phyloP scores from a whole-genome alignment of 805 yeast species.

The Torulaspora gathmanii region DNA sequence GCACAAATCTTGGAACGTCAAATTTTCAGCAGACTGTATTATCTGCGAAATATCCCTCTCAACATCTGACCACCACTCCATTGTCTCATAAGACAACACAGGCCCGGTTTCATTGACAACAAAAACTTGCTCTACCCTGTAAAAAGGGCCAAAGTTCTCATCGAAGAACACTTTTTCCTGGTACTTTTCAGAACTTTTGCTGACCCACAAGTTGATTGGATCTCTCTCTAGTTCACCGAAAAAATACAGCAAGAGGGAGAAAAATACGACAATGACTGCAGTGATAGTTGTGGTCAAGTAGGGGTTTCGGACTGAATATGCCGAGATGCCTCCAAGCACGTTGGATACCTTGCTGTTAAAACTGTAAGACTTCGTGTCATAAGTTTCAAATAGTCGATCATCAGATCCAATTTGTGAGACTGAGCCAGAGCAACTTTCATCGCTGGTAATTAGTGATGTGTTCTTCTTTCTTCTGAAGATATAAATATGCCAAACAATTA shows the following conservation, averaged over 20 bases:
- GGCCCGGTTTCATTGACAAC: conserved; percentile 64
- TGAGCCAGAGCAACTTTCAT: conserved; percentile 6
- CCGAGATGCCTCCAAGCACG: conserved; percentile 50
- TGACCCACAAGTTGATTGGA: conserved; percentile 88
- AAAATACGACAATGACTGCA: conserved; percentile 30
- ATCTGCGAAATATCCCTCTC: conserved; percentile 50
- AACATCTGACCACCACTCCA: conserved; percentile 86
- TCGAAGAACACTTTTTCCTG: conserved; percentile 68
- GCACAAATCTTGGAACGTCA: conserved; percentile 61
- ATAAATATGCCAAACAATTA: conserved; percentile 25
- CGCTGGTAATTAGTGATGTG: conserved; percentile 26
- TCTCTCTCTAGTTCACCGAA: conserved; percentile 62
- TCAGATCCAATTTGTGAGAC: conserved; percentile 14
- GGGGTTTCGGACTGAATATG: conserved; percentile 60
- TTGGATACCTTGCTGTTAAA: conserved; percentile 17
- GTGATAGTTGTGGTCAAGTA: conserved; percentile 45
- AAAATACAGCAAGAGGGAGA: conserved; percentile 39
- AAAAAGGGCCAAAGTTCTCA: conserved; percentile 83
- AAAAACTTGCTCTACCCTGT: conserved; percentile 79
- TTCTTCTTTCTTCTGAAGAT: conserved; percentile 20
- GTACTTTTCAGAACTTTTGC: conserved; percentile 65
- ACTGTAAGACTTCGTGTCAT: conserved; percentile 17
- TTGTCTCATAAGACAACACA: conserved; percentile 61
- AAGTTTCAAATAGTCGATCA: conserved; percentile 20
- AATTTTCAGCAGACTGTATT: conserved; percentile 31